Conservation (phyloP, 192 early-diverging fungal genomes). For the Coemansia aciculifera region DNA sequence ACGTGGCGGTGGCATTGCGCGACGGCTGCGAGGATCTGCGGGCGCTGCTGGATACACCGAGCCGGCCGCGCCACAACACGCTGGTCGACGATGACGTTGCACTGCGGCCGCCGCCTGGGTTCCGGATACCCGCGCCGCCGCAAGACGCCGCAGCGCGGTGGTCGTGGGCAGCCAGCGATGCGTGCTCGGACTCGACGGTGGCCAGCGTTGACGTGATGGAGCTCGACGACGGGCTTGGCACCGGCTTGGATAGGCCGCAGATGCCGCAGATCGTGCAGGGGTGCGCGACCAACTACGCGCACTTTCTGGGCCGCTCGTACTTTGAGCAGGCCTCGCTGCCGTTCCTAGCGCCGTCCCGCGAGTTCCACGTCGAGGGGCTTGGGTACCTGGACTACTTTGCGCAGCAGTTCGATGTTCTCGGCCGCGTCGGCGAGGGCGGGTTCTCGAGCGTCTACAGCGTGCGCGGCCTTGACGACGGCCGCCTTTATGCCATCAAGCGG, state of each 20-base stretch:
- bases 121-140: slow-evolving; percentile 38
- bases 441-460: slow-evolving; percentile 83
- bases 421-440: slow-evolving; percentile 72
- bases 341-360: slow-evolving; percentile 35
- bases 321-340: slow-evolving; percentile 36
- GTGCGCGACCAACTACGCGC: slow-evolving; percentile 52
- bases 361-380: slow-evolving; percentile 37
- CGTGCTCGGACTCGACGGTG: slow-evolving; percentile 15
- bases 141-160: slow-evolving; percentile 7
- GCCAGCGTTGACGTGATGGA: neutral
- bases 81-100: slow-evolving; percentile 45
- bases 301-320: slow-evolving; percentile 45
- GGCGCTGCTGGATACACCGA: slow-evolving; percentile 37
- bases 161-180: slow-evolving; percentile 7
- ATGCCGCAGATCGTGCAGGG: slow-evolving; percentile 53
- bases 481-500: slow-evolving; percentile 82
- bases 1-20: slow-evolving; percentile 21
- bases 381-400: slow-evolving; percentile 67
- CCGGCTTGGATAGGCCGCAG: slow-evolving; percentile 39
- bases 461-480: slow-evolving; percentile 60
- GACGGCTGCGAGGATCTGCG: slow-evolving; percentile 13
- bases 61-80: slow-evolving; percentile 50
- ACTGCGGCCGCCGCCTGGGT: slow-evolving; percentile 31
- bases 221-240: slow-evolving; percentile 16
- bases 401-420: slow-evolving; percentile 66